Percentiles rank a stretch among this genome's conserved stretches.
Conservation (phyloP, 2,329 filamentous ascomycete species). For the Xylariaceae sp. region DNA sequence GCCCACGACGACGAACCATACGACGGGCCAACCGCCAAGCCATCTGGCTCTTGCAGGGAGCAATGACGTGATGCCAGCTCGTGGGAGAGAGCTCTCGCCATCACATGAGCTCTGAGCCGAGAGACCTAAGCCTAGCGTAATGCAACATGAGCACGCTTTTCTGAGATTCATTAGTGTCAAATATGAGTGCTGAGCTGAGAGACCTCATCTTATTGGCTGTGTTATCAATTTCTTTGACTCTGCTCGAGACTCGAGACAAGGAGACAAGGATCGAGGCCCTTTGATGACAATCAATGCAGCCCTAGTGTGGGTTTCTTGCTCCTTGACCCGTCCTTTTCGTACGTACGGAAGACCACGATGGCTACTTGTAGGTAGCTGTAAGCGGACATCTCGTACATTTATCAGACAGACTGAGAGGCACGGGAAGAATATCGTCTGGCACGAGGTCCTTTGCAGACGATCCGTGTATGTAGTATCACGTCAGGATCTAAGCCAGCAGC, state of each 20-base stretch:
- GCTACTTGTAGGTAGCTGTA: background rate
- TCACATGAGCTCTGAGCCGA: background rate
- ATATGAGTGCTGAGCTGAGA: slow-evolving; percentile 11
- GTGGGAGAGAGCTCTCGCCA: background rate
- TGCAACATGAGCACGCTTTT: background rate
- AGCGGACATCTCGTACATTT: background rate
- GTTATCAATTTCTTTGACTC: background rate
- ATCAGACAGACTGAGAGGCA: background rate
- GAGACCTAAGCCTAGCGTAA: background rate
- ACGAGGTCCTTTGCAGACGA: background rate
- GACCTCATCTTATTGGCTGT: slow-evolving; percentile 8
- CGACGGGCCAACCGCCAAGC: background rate
- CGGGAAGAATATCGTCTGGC: background rate
- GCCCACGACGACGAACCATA: background rate
- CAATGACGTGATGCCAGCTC: background rate
- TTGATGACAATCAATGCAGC: background rate
- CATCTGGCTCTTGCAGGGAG: background rate
- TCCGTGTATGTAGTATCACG: background rate
- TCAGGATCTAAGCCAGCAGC: background rate
- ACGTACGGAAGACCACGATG: slow-evolving; percentile 1
- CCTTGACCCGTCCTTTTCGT: background rate
- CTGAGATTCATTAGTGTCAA: background rate
- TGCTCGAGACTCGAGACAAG: background rate
- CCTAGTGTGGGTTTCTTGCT: background rate
- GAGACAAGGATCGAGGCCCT: background rate